These are phyloP conservation scores for Lactifluus pinguis DNA, from an alignment of 768 basidiomycete genomes.

Conservation along the genomic window DNA sequence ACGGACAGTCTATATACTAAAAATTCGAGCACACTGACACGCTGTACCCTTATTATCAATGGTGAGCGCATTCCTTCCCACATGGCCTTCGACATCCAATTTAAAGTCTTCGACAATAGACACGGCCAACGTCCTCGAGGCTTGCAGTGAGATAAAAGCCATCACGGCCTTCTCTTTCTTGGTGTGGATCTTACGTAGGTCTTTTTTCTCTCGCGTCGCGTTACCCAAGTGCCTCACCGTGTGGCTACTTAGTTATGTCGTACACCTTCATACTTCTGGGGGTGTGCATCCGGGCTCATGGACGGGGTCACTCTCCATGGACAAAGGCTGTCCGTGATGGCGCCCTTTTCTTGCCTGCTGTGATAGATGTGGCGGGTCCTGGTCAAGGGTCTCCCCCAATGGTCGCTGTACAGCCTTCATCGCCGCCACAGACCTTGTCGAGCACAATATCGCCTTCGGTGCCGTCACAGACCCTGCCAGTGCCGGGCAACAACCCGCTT, in stretches of 20 bases:
- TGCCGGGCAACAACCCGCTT: too few relatives aligned
- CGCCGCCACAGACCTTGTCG: too few relatives aligned
- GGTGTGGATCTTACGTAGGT: constrained; percentile 29
- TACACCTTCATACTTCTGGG: constrained; percentile 25
- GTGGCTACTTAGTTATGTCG: constrained; percentile 24
- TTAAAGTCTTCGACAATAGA: not conserved
- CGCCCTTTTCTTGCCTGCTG: too few relatives aligned
- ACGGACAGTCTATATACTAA: not conserved
- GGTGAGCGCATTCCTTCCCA: not conserved
- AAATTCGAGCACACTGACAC: not conserved
- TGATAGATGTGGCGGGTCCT: too few relatives aligned
- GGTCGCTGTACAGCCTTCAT: too few relatives aligned
- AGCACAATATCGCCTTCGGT: too few relatives aligned
- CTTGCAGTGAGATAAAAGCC: constrained; percentile 27
- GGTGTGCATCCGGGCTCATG: constrained; percentile 23
- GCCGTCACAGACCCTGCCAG: too few relatives aligned
- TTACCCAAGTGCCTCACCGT: not conserved
- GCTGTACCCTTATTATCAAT: constrained; percentile 15
- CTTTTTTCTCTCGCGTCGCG: not conserved
- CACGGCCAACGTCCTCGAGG: not conserved
- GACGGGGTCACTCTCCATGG: constrained; percentile 25
- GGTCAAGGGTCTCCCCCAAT: too few relatives aligned
- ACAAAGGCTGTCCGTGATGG: too few relatives aligned
- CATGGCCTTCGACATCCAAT: not conserved
- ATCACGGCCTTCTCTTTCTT: constrained; percentile 31